A percentile compares a stretch with the other conserved stretches of the same genome.
These are phyloP conservation scores for Scutellaria baicalensis DNA, from an alignment of 257 asterid species.

Conservation along the genomic window DNA sequence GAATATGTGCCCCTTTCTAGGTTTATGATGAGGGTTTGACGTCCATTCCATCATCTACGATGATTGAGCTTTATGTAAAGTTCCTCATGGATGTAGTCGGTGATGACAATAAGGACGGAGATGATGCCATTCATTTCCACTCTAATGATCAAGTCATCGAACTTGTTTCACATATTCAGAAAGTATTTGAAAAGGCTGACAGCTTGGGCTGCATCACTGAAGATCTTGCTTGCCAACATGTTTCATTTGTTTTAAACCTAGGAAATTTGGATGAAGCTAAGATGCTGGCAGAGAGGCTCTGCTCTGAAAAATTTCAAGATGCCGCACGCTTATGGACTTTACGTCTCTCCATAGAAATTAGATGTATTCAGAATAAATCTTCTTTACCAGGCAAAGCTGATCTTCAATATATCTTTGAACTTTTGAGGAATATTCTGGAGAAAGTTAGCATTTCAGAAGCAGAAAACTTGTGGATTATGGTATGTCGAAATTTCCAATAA, in stretches of 20 bases:
- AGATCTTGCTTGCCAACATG: constrained; percentile 67
- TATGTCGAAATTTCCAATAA: constrained; percentile 31
- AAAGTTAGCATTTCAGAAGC: constrained; percentile 54
- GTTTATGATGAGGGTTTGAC: constrained; percentile 74
- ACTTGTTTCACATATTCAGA: constrained; percentile 53
- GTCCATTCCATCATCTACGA: constrained; percentile 40
- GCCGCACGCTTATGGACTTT: constrained; percentile 59
- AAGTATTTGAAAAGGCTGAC: constrained; percentile 69
- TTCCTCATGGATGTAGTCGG: constrained; percentile 52
- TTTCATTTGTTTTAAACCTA: constrained; percentile 58
- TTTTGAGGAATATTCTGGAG: constrained; percentile 43
- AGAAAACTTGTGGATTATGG: constrained; percentile 81
- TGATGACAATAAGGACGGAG: constrained; percentile 23
- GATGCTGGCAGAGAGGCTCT: constrained; percentile 45
- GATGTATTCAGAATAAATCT: constrained; percentile 22
- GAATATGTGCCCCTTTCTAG: constrained; percentile 26
- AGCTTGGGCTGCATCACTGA: constrained; percentile 50
- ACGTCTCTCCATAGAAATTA: constrained; percentile 61
- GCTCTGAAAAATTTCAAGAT: constrained; percentile 46
- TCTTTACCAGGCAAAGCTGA: constrained; percentile 40
- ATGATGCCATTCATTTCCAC: constrained; percentile 17
- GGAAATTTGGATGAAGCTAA: constrained; percentile 58
- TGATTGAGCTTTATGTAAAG: constrained; percentile 54
- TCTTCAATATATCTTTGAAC: constrained; percentile 37
- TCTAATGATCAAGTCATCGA: constrained; percentile 28